Evolutionary conservation across 257 asterid genomes (phyloP).

Genomic region (Gardenia jasminoides): DNA sequence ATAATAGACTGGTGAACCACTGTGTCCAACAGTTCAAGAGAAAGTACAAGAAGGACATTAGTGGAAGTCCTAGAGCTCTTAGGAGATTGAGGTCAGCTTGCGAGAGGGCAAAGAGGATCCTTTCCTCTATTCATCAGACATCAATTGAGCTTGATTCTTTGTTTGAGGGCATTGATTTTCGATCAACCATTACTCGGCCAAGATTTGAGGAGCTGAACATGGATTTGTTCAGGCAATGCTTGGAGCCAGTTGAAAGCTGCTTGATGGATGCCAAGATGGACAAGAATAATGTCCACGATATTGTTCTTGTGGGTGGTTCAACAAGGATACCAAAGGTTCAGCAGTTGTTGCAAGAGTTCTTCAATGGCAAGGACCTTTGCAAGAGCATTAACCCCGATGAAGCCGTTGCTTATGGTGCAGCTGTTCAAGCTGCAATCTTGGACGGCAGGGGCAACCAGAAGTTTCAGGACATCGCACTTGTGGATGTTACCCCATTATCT

Average conservation of each 20-base stretch:
- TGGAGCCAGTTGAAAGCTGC: conserved; percentile 52
- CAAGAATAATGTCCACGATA: conserved; percentile 56
- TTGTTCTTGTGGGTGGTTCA: conserved; percentile 72
- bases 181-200: conserved; percentile 65
- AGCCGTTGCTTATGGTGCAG: conserved; percentile 17
- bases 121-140: conserved; percentile 70
- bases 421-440: conserved; percentile 17
- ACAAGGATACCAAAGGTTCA: conserved; percentile 75
- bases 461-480: conserved; percentile 1
- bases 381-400: conserved; percentile 17
- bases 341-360: conserved; percentile 38
- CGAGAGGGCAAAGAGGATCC: conserved; percentile 52
- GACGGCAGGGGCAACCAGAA: neutral
- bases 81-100: no score
- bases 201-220: conserved; percentile 22
- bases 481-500: conserved; percentile 16
- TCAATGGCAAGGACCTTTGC: neutral
- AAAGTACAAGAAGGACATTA: no score
- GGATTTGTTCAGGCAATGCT: no score
- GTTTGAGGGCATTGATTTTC: conserved; percentile 64
- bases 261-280: conserved; percentile 78
- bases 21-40: no score
- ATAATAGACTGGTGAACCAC: no score
- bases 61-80: no score
- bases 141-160: conserved; percentile 68